Conservation (phyloP, 2,329 filamentous ascomycete species). For the Phoma sp. region DNA sequence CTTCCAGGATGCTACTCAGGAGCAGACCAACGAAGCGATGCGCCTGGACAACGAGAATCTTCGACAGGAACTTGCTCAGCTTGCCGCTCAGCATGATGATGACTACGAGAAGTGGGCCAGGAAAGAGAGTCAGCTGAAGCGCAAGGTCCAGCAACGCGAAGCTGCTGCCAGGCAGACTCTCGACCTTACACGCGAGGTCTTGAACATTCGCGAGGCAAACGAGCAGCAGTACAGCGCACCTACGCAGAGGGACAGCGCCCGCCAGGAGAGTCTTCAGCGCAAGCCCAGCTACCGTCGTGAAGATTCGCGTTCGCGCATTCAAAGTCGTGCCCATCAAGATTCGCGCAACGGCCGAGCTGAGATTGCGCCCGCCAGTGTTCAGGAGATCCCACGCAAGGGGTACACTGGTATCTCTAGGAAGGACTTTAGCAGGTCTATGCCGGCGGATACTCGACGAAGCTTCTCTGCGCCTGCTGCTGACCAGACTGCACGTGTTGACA, state of each 20-base stretch:
- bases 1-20: constrained; percentile 46
- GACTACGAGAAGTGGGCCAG: constrained; percentile 43
- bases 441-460: constrained; percentile 31
- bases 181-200: constrained; percentile 42
- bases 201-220: constrained; percentile 37
- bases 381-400: constrained; percentile 34
- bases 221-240: constrained; percentile 23
- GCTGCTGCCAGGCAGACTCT: constrained; percentile 34
- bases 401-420: constrained; percentile 33
- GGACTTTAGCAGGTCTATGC: constrained; percentile 21
- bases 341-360: constrained; percentile 41
- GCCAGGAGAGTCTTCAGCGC: constrained; percentile 30
- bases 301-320: constrained; percentile 43
- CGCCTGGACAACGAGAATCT: constrained; percentile 52
- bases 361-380: constrained; percentile 23
- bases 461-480: constrained; percentile 42
- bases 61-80: constrained; percentile 46
- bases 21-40: constrained; percentile 50
- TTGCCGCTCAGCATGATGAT: constrained; percentile 45
- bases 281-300: constrained; percentile 43
- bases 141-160: constrained; percentile 44
- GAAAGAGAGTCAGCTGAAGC: constrained; percentile 43
- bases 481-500: constrained; percentile 35
- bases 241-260: constrained; percentile 27
- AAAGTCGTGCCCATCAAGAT: constrained; percentile 44